phyloP scores from a whole-genome alignment of 495 filamentous ascomycete genomes.

The Elasticomyces elasticus region DNA sequence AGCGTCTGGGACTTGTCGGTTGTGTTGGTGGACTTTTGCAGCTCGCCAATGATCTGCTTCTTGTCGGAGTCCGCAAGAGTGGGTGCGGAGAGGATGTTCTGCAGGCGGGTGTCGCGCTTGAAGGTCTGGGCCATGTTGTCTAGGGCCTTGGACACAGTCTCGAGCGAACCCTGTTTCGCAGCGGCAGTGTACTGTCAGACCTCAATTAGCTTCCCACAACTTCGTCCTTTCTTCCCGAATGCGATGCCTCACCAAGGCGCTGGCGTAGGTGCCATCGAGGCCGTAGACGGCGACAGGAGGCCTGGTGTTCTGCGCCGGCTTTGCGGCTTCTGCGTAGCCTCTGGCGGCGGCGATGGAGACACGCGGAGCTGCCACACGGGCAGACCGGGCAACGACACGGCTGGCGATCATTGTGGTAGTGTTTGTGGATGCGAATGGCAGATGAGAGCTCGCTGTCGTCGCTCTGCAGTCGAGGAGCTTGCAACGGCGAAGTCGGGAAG shows the following conservation, averaged over 20 bases:
- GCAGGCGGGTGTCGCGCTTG: conserved; percentile 71
- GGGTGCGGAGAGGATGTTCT: conserved; percentile 63
- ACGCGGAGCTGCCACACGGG: conserved; percentile 47
- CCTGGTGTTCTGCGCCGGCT: conserved; percentile 45
- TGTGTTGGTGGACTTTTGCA: conserved; percentile 64
- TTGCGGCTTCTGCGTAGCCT: conserved; percentile 64
- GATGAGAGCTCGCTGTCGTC: neutral
- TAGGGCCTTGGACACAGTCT: conserved; percentile 68
- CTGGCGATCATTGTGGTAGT: conserved; percentile 49
- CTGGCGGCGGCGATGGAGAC: conserved; percentile 35
- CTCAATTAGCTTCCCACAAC: neutral
- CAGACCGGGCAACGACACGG: conserved; percentile 49
- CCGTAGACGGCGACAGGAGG: conserved; percentile 86
- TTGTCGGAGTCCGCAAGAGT: conserved; percentile 71
- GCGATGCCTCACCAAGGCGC: conserved; percentile 68
- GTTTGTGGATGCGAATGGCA: conserved; percentile 1
- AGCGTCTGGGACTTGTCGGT: conserved; percentile 67
- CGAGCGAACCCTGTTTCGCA: conserved; percentile 74
- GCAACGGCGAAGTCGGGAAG: too few species aligned
- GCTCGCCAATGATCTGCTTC: conserved; percentile 67
- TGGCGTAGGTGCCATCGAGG: conserved; percentile 95
- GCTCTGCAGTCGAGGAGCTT: too few species aligned
- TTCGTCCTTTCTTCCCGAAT: too few species aligned
- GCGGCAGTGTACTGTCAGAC: conserved; percentile 78
- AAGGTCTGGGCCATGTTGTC: conserved; percentile 57